These are phyloP conservation scores for Blepharisma stoltei DNA, from an alignment of 73 alveolate species.

Conservation along the genomic window DNA sequence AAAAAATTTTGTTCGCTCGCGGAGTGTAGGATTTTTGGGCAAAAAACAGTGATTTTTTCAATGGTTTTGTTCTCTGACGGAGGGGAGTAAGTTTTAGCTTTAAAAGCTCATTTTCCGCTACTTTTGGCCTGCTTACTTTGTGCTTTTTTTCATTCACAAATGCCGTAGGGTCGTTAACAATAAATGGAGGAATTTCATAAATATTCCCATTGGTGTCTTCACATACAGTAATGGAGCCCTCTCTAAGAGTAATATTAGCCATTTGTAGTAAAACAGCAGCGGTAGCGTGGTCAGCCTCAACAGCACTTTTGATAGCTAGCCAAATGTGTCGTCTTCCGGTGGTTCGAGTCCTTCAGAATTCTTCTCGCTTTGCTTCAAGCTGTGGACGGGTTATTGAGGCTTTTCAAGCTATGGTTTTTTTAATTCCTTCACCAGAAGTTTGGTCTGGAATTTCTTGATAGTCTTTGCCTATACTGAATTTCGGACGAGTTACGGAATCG, in stretches of 20 bases:
- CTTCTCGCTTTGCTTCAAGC: conserved; percentile 15
- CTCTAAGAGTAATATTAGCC: neutral
- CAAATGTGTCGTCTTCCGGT: conserved; percentile 28
- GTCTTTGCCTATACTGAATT: conserved; percentile 15
- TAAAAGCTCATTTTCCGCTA: neutral
- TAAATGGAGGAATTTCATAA: conserved; percentile 23
- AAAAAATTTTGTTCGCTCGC: no score
- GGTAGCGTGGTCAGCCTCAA: conserved; percentile 21
- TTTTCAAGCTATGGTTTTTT: conserved; percentile 19
- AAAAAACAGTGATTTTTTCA: no score
- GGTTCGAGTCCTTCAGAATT: conserved; percentile 20
- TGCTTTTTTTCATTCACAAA: conserved; percentile 6
- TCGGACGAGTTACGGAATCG: conserved; percentile 2
- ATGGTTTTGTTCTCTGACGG: no score
- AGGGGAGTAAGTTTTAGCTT: no score
- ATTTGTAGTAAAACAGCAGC: conserved; percentile 20
- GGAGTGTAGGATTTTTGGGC: no score
- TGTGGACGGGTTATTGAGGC: conserved; percentile 8
- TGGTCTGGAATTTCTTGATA: conserved; percentile 14
- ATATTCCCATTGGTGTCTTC: conserved; percentile 27
- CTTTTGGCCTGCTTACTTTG: neutral
- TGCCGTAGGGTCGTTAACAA: neutral
- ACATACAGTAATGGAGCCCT: neutral
- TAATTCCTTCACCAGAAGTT: conserved; percentile 16
- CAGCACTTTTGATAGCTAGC: neutral